Conservation (phyloP, 1,284 basidiomycete species). For the Sanguinoderma infundibulare region DNA sequence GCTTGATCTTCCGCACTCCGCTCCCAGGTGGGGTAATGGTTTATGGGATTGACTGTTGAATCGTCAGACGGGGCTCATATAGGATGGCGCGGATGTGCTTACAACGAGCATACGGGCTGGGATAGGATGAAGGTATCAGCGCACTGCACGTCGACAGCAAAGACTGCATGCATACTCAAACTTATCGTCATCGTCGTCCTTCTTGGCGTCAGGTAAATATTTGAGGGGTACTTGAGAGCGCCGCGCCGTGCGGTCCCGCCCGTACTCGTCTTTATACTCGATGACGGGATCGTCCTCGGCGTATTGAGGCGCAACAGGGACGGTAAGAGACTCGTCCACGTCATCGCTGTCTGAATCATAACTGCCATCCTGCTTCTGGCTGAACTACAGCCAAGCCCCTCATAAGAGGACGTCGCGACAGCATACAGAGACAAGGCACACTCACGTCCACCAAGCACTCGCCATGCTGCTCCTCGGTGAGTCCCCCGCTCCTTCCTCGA, state of each 20-base stretch:
- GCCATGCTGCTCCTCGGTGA: slow-evolving; percentile 79
- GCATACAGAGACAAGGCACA: slow-evolving; percentile 13
- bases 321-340: slow-evolving; percentile 69
- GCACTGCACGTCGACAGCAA: background rate
- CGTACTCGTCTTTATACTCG: slow-evolving; percentile 82
- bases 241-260: background rate
- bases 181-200: slow-evolving; percentile 30
- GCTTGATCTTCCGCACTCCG: slow-evolving; percentile 81
- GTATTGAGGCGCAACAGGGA: slow-evolving; percentile 50
- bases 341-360: slow-evolving; percentile 71
- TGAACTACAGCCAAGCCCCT: slow-evolving; percentile 57
- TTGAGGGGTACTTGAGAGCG: slow-evolving; percentile 83
- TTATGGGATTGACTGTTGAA: slow-evolving; percentile 71
- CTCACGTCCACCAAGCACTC: slow-evolving; percentile 85
- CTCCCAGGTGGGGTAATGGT: slow-evolving; percentile 86
- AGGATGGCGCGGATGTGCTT: slow-evolving; percentile 20
- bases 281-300: slow-evolving; percentile 75
- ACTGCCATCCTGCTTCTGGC: slow-evolving; percentile 59
- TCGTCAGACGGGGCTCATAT: slow-evolving; percentile 8
- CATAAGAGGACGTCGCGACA: background rate
- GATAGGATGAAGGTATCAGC: background rate
- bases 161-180: slow-evolving; percentile 27
- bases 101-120: slow-evolving; percentile 61
- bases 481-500: slow-evolving; percentile 81
- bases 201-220: slow-evolving; percentile 43